phyloP scores from a whole-genome alignment of 768 basidiomycete species.

The Pleurotus sapidus region DNA sequence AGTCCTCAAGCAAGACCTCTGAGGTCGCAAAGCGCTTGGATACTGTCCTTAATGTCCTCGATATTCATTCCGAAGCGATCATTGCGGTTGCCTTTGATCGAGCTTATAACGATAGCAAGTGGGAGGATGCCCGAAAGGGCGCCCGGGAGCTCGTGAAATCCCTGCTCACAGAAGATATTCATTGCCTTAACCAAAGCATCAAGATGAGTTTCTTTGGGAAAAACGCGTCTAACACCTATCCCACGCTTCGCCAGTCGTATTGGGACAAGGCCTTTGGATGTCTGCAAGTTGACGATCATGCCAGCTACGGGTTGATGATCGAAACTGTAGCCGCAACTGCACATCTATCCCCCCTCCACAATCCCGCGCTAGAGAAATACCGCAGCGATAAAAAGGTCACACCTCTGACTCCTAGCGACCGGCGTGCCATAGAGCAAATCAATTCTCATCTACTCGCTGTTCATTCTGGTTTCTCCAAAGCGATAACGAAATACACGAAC shows the following conservation, averaged over 20 bases:
- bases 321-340: slow-evolving; percentile 54
- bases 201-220: slow-evolving; percentile 22
- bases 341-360: slow-evolving; percentile 63
- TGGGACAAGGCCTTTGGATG: slow-evolving; percentile 70
- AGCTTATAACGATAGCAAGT: slow-evolving; percentile 28
- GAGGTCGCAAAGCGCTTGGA: slow-evolving; percentile 16
- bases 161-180: slow-evolving; percentile 29
- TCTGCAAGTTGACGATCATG: slow-evolving; percentile 54
- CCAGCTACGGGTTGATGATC: slow-evolving; percentile 59
- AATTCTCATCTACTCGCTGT: slow-evolving; percentile 59
- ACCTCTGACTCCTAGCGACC: slow-evolving; percentile 11
- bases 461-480: slow-evolving; percentile 59
- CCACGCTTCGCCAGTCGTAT: slow-evolving; percentile 49
- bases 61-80: slow-evolving; percentile 36
- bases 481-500: slow-evolving; percentile 65
- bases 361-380: slow-evolving; percentile 40
- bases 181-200: slow-evolving; percentile 29
- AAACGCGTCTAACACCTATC: slow-evolving; percentile 23
- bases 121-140: slow-evolving; percentile 30
- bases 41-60: slow-evolving; percentile 27
- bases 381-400: background rate
- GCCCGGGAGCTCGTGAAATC: slow-evolving; percentile 32
- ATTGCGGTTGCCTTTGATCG: slow-evolving; percentile 34
- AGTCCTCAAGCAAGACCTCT: background rate
- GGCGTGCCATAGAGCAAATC: slow-evolving; percentile 46